Evolutionary conservation across 1,284 basidiomycete species (phyloP), one percentile per base, ranked within the genome.

Genomic region (Leccinum fuscescens): DNA sequence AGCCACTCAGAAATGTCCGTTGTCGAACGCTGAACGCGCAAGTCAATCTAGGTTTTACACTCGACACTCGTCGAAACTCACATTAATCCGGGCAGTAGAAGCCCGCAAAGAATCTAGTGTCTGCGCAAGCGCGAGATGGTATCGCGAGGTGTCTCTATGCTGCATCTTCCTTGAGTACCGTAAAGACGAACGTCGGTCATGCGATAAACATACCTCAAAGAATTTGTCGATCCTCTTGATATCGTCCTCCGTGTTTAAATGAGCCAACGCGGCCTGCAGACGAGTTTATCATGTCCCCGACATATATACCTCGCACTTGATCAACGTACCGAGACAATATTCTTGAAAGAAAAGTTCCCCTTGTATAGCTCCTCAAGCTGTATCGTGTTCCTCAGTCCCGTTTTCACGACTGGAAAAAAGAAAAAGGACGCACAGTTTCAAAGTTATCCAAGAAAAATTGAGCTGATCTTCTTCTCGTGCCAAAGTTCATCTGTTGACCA

Each of bases 331-430:
- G 78, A 73, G 54, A 89, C 70, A 35, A 88, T 66, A 52, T 72
- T 70, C 33, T 78, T 77, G 57, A 88, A 75, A 33, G 81, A 82
- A 72, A 86, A 90, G 66, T 86, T 90, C 58, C 84, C 85, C 67
- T 84, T 85, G 71, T 90, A 90, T 54, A 87, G 84, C 71, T 88
- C 86, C 71, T 85, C 80, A 44, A 93, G 72, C 88, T 92, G 66
- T 31, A 24, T 14, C 54, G 62, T 35, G 12, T 51, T 60, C 2
- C 71, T 37, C 62, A 82, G 39, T 15, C 14, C 54, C 12, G 11
- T 56, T 56, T 33, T 39, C 15, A n/a, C 35, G 53, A 17, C 22
- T 60, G 35, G 24, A 53, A 15, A 15, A 14, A 14, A 46, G 29
- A 15, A 24, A 24, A 52, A 27, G 12, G 53, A 78, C 85, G 64